These are phyloP conservation scores for Scedosporium boydii DNA, from an alignment of 2,329 filamentous ascomycete species.

Conservation along the genomic window DNA sequence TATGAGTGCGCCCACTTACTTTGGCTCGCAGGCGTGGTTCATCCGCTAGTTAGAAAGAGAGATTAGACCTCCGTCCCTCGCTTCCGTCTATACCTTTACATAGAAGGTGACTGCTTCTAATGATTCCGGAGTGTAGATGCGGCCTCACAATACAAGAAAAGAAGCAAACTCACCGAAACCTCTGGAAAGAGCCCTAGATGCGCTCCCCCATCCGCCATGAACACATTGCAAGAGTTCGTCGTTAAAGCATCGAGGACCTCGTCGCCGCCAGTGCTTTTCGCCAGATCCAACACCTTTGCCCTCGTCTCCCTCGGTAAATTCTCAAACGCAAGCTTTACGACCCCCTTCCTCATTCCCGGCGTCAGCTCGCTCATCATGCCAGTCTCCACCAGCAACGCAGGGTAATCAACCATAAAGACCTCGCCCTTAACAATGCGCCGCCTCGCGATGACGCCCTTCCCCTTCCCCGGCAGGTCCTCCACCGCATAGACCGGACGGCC, in stretches of 20 bases:
- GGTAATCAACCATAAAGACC: slow-evolving; percentile 20
- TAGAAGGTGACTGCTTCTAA: too few species aligned
- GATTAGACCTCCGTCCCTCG: neutral
- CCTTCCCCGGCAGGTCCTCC: slow-evolving; percentile 18
- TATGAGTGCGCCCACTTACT: slow-evolving; percentile 15
- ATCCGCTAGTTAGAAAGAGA: slow-evolving; percentile 16
- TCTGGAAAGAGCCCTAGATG: slow-evolving; percentile 23
- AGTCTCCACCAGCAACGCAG: slow-evolving; percentile 17
- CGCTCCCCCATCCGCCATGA: slow-evolving; percentile 12
- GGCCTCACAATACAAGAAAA: neutral
- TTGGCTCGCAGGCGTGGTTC: slow-evolving; percentile 26
- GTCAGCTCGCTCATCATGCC: slow-evolving; percentile 12
- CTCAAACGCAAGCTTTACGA: slow-evolving; percentile 19
- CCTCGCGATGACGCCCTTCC: slow-evolving; percentile 20
- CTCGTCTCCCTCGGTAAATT: slow-evolving; percentile 15
- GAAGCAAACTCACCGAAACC: slow-evolving; percentile 18
- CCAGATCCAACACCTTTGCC: slow-evolving; percentile 16
- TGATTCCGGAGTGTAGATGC: too few species aligned
- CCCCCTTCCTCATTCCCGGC: slow-evolving; percentile 12
- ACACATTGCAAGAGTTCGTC: slow-evolving; percentile 22
- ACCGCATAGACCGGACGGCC: slow-evolving; percentile 15
- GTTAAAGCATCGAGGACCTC: slow-evolving; percentile 20
- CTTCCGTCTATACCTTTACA: too few species aligned
- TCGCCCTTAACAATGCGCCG: slow-evolving; percentile 20
- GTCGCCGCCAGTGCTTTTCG: slow-evolving; percentile 20